Evolutionary conservation across 228 moss, liverwort and hornwort genomes (phyloP).

Genomic region (Sphagnum fallax): DNA sequence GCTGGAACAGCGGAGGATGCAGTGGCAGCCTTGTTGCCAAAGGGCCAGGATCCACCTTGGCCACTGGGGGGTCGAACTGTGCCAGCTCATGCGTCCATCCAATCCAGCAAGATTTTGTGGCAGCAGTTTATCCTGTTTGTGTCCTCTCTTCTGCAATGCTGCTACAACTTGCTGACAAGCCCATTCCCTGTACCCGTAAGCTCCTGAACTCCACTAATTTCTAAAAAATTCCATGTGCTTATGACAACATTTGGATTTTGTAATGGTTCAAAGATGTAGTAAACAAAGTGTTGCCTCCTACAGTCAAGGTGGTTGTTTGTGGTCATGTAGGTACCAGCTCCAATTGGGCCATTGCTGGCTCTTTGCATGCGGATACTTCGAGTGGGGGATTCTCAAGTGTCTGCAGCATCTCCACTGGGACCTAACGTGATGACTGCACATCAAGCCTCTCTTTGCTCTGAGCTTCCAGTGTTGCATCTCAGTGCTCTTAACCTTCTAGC

Average conservation of each 20-base stretch:
- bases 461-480: constrained; percentile 93
- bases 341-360: constrained; percentile 73
- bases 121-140: constrained; percentile 88
- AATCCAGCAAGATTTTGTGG: constrained; percentile 75
- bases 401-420: constrained; percentile 52
- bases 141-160: constrained; percentile 89
- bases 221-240: no score
- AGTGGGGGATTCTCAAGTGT: constrained; percentile 83
- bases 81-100: constrained; percentile 61
- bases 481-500: constrained; percentile 83
- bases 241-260: no score
- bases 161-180: constrained; percentile 75
- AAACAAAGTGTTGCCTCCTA: no score
- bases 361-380: constrained; percentile 82
- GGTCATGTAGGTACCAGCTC: constrained; percentile 71
- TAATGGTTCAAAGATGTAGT: no score
- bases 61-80: constrained; percentile 78
- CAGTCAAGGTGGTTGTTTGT: no score
- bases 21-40: constrained; percentile 67
- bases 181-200: constrained; percentile 92
- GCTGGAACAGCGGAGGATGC: constrained; percentile 83
- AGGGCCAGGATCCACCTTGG: constrained; percentile 89
- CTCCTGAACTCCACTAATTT: not conserved
- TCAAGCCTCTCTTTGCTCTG: constrained; percentile 90
- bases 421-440: constrained; percentile 62